Evolutionary conservation across 495 filamentous ascomycete species (phyloP), one percentile per base, ranked within the genome.

Genomic region (Choiromyces venosus): DNA sequence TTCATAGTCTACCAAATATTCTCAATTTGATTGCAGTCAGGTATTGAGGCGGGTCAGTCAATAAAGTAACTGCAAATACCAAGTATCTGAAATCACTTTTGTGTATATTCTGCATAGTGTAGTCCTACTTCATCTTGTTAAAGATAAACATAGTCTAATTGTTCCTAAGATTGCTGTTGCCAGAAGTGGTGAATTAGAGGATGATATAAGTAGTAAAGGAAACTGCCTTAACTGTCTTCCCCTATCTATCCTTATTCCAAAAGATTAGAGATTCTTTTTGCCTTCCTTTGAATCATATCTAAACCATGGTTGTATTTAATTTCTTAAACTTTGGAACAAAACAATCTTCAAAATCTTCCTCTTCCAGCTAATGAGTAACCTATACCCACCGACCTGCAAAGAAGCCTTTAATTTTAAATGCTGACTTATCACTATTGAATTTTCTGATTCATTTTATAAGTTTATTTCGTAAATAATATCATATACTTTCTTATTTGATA

Each of bases 241-340:
- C 68, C 64, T 36, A 74, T 40, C 14, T 40, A 37, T 65, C 65
- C 37, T 74, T 68, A 33, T 74, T 44, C 68, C 39, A 74, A 67
- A 74, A 71, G 2, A 71, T 46, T 19, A 66, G n/a, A n/a, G 38
- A 37, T 3, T 67, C 74, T 66, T 73, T 67, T 7, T n/a, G 44
- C 21, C 8, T 52, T 25, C 8, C 46, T 25, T 52, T 52, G 3
- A 52, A 52, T 21, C 6, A 25, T 9, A 8, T 8, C 7, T 9
- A 52, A 0, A 52, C 46, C 3, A 52, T 52, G 6, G 25, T 25
- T 10, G 21, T 52, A 0, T 52, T 1, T 25, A 25, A 52, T 42
- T 36, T 10, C 36, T 36, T 3, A 14, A 33, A 65, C 36, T 71
- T 71, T 19, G 37, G 56, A 7, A 35, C 10, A 12, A 71, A 4